Evolutionary conservation across 2,329 filamentous ascomycete genomes (phyloP), one percentile per base, ranked within the genome.

Genomic region (Fusarium sp.): DNA sequence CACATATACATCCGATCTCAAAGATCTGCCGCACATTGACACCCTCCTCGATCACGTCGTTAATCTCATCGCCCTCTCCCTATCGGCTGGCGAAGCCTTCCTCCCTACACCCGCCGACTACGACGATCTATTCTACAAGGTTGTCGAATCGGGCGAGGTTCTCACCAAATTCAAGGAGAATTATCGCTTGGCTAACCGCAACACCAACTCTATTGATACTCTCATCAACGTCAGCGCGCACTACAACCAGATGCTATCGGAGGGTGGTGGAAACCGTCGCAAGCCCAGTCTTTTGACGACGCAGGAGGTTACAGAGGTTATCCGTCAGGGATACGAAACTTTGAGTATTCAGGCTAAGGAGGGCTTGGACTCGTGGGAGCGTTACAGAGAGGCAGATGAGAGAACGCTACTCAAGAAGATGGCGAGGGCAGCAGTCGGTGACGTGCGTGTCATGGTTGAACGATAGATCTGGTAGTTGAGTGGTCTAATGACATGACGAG

Each of bases 71-170:
- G 93, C 93, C 2, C 86, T 98, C 41, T 92, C 93, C 4, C 85
- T 99, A 10, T 96, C 93, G 3, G 89, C 90, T 4, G 96, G 96
- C 9, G 96, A 98, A 78, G 90, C 92, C 4, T 98, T 99, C 80
- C 85, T 99, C 10, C 96, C 95, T 0, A 93, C 92, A 30, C 90
- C 94, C 1, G 88, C 92, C 19, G 90, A 93, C 3, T 98, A 98
- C 79, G 96, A 99, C 75, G 96, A 99, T 76, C 85, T 99, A 1
- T 98, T 99, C 82, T 99, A 99, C 87, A 99, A 99, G 81, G 88
- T 98, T 3, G 94, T 98, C 26, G 96, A 99, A 80, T 92, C 91
- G 3, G 93, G 94, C 13, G 93, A 97, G 50, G 87, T 93, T 14
- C 86, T 98, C 23, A 83, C 86, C 31, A 93, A 93, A 76, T 97